Evolutionary conservation across 1,284 basidiomycete genomes (phyloP).

Genomic region (Phylloporus sp.): DNA sequence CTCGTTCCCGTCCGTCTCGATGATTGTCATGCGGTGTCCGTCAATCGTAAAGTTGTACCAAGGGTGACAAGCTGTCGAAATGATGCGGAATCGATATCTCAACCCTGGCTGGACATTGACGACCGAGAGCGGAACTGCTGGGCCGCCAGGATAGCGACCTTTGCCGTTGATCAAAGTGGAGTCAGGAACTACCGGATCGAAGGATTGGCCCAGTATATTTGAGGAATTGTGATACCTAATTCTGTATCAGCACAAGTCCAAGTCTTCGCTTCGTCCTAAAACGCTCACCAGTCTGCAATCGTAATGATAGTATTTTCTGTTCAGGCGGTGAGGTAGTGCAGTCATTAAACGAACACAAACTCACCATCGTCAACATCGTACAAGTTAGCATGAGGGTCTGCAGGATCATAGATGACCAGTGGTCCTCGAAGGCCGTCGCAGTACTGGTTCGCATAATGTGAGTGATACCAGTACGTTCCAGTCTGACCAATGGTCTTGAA

Average conservation of each 20-base stretch:
- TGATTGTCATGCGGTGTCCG: constrained; percentile 47
- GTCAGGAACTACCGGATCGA: constrained; percentile 30
- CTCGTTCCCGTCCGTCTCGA: constrained; percentile 54
- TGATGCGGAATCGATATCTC: constrained; percentile 39
- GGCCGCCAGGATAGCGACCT: constrained; percentile 44
- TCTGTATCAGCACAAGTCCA: constrained; percentile 1
- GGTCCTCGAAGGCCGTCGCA: constrained; percentile 52
- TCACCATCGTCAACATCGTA: constrained; percentile 47
- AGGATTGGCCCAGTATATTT: constrained; percentile 5
- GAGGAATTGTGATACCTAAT: constrained; percentile 34
- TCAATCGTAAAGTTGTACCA: constrained; percentile 47
- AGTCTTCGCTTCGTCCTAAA: background rate
- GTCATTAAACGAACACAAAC: background rate
- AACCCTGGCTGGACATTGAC: constrained; percentile 31
- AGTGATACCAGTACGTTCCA: constrained; percentile 42
- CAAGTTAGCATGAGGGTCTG: constrained; percentile 36
- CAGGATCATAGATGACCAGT: constrained; percentile 25
- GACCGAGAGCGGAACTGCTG: constrained; percentile 37
- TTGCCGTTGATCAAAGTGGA: constrained; percentile 53
- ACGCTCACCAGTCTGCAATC: constrained; percentile 35
- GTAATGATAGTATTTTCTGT: constrained; percentile 38
- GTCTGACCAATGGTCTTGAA: constrained; percentile 27
- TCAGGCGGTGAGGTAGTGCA: background rate
- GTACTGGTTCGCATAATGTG: constrained; percentile 38
- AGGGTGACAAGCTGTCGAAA: constrained; percentile 40